Evolutionary conservation across 257 asterid genomes (phyloP).

Genomic region (Solanum peruvianum): DNA sequence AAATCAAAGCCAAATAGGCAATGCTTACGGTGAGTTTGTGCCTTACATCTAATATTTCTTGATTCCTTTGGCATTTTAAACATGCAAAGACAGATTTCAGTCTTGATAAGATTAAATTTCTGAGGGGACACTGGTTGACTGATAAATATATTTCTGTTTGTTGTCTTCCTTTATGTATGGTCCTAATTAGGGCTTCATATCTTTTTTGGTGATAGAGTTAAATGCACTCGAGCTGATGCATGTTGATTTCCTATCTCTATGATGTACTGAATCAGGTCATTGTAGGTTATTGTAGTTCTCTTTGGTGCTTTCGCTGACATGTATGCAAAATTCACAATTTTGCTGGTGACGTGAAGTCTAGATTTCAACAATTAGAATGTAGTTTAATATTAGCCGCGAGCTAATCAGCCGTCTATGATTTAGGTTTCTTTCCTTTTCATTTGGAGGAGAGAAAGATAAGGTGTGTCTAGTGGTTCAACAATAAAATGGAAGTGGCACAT

Average conservation of each 20-base stretch:
- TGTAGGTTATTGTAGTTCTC: neutral
- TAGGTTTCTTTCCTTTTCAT: neutral
- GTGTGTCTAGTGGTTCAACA: neutral
- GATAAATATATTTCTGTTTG: neutral
- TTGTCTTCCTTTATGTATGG: neutral
- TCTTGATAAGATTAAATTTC: neutral
- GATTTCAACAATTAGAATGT: neutral
- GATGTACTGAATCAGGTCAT: neutral
- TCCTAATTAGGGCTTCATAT: neutral
- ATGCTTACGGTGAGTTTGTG: slow-evolving; percentile 67
- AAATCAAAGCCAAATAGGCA: slow-evolving; percentile 93
- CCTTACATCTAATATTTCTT: neutral
- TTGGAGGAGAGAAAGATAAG: neutral
- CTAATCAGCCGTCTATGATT: neutral
- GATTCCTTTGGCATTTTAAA: neutral
- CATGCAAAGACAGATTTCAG: neutral
- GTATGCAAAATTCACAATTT: neutral
- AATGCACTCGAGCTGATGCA: neutral
- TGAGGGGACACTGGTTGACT: neutral
- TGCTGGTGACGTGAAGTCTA: neutral
- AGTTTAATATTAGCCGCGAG: neutral
- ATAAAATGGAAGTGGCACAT: neutral
- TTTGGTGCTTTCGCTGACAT: neutral
- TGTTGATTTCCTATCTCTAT: neutral
- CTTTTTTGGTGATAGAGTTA: neutral